Evolutionary conservation across 2,329 filamentous ascomycete species (phyloP).

Genomic region (Cladosporium colombiae): DNA sequence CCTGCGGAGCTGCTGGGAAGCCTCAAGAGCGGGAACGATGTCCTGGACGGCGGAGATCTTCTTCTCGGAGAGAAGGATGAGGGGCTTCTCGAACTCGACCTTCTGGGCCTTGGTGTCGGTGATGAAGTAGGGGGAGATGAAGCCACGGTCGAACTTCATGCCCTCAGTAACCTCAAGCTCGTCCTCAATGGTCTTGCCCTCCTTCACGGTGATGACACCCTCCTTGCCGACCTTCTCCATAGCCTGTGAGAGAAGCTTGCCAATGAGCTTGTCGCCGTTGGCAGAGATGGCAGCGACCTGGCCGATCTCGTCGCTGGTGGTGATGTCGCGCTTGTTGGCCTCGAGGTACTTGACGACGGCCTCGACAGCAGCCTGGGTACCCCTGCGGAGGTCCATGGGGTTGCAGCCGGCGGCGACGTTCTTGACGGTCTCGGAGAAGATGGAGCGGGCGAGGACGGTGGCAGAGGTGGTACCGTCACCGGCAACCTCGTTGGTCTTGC

Average conservation of each 20-base stretch:
- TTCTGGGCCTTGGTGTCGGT: constrained; percentile 98
- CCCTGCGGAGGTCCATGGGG: constrained; percentile 96
- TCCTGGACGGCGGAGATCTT: constrained; percentile 99
- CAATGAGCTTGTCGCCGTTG: constrained; percentile 94
- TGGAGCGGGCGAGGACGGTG: constrained; percentile 92
- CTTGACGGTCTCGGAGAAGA: constrained; percentile 99
- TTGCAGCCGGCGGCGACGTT: constrained; percentile 99
- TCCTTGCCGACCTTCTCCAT: constrained; percentile 99
- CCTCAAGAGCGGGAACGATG: constrained; percentile 96
- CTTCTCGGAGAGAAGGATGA: constrained; percentile 99
- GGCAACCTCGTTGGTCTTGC: constrained; percentile 98
- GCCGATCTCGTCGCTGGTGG: constrained; percentile 92
- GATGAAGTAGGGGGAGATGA: constrained; percentile 99
- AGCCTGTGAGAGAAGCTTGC: constrained; percentile 91
- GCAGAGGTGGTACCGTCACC: constrained; percentile 98
- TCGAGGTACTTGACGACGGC: constrained; percentile 92
- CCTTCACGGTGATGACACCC: constrained; percentile 99
- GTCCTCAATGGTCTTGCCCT: constrained; percentile 97
- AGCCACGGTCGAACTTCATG: constrained; percentile 99
- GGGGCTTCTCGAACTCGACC: constrained; percentile 99
- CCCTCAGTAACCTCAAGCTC: constrained; percentile 99
- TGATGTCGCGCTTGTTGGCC: constrained; percentile 97
- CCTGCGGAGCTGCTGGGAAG: constrained; percentile 90
- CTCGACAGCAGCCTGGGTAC: constrained; percentile 94
- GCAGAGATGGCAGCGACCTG: constrained; percentile 98